Conservation (phyloP, 768 basidiomycete species). For the Rhodotorula diobovata region DNA sequence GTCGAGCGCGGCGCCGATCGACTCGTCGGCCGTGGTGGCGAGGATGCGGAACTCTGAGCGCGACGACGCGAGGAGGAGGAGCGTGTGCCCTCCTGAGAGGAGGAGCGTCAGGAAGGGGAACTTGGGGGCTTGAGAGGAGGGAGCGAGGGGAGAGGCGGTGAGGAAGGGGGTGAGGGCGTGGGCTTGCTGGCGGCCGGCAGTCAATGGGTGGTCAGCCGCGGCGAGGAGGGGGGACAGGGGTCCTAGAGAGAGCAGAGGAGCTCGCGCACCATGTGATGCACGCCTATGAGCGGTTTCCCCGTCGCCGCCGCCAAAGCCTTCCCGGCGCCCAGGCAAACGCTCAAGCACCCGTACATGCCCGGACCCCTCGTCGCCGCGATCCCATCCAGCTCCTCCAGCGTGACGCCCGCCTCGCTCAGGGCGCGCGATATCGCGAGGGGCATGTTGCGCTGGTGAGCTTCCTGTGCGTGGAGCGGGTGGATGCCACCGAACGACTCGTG, state of each 20-base stretch:
- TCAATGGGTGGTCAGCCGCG: too few species aligned
- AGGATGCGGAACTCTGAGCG: constrained; percentile 34
- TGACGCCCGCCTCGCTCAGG: constrained; percentile 61
- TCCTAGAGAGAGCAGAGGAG: neutral
- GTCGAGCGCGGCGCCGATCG: constrained; percentile 38
- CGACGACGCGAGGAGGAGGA: constrained; percentile 66
- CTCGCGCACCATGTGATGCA: constrained; percentile 82
- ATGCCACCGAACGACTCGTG: constrained; percentile 48
- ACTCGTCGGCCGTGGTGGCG: constrained; percentile 39
- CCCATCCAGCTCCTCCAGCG: constrained; percentile 66
- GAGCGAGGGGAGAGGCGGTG: constrained; percentile 64
- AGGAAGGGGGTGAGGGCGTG: constrained; percentile 79
- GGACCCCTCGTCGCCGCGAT: constrained; percentile 88
- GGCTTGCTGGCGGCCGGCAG: constrained; percentile 62
- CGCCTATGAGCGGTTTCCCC: constrained; percentile 70
- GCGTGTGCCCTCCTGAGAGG: constrained; percentile 89
- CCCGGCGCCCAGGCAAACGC: constrained; percentile 74
- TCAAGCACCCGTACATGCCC: constrained; percentile 66
- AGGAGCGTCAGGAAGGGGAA: constrained; percentile 88
- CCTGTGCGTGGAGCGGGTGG: constrained; percentile 54
- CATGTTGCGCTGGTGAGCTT: constrained; percentile 73
- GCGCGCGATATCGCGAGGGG: constrained; percentile 68
- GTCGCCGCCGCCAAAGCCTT: constrained; percentile 73
- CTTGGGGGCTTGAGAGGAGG: constrained; percentile 60
- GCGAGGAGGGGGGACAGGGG: too few species aligned